Conservation (phyloP, 345 rosid genomes). For the Aquilaria yunnanensis region DNA sequence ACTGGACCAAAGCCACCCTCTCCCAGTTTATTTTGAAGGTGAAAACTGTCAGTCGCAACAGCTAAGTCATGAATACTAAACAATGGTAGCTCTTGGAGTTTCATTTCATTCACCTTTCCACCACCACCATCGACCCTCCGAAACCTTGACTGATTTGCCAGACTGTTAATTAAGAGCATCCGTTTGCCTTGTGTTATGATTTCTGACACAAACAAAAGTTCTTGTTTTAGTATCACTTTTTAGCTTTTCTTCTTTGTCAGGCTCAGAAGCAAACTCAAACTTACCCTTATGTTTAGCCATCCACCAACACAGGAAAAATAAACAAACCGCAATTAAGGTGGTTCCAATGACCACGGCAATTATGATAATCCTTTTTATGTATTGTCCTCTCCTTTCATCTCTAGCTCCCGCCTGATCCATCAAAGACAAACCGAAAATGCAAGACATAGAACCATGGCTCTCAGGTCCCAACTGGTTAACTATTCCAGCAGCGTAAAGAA, state of each 20-base stretch:
- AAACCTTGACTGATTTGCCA: neutral
- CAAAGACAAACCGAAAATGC: too few species aligned
- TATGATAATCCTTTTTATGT: constrained; percentile 1
- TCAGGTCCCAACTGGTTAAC: too few species aligned
- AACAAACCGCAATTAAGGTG: constrained; percentile 1
- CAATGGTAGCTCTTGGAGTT: constrained; percentile 22
- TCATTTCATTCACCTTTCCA: neutral
- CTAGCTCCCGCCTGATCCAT: too few species aligned
- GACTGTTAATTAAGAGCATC: too few species aligned
- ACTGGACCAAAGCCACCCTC: constrained; percentile 25
- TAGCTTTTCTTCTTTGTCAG: too few species aligned
- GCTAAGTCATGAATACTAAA: constrained; percentile 34
- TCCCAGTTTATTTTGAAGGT: constrained; percentile 25
- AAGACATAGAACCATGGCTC: too few species aligned
- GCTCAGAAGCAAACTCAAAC: too few species aligned
- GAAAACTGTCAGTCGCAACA: constrained; percentile 27
- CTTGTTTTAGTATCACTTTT: too few species aligned
- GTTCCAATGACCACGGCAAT: constrained; percentile 1
- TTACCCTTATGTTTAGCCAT: constrained; percentile 18
- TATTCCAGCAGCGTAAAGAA: too few species aligned
- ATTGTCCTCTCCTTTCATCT: neutral
- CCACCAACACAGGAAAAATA: constrained; percentile 10
- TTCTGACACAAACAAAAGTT: too few species aligned
- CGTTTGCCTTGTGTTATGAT: too few species aligned
- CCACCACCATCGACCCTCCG: neutral